Conservation (phyloP, 1,284 basidiomycete species). For the Melanopsichium pennsylvanicum region DNA sequence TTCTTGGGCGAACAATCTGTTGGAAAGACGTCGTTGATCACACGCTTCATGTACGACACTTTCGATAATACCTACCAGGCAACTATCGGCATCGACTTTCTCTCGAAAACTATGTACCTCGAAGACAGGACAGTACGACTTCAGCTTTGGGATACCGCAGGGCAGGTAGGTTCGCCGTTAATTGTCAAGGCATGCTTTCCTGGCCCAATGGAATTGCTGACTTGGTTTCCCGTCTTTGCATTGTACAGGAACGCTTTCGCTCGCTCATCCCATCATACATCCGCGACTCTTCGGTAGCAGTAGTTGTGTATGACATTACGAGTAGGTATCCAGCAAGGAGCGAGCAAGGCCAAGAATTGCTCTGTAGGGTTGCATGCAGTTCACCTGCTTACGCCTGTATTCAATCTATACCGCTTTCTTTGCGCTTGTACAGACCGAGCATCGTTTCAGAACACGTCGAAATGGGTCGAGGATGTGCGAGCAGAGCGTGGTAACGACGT, state of each 20-base stretch:
- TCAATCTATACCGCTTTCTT: not conserved
- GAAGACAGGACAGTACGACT: conserved; percentile 97
- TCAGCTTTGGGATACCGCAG: conserved; percentile 95
- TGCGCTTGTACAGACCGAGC: conserved; percentile 74
- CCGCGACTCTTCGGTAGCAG: conserved; percentile 95
- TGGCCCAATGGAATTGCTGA: not conserved
- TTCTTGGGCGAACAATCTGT: conserved; percentile 63
- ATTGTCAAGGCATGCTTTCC: not conserved
- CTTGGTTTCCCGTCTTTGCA: not conserved
- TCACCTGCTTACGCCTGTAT: not conserved
- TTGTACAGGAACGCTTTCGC: conserved; percentile 86
- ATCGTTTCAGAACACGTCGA: conserved; percentile 94
- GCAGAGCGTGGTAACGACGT: conserved; percentile 98
- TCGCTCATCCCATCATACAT: conserved; percentile 99
- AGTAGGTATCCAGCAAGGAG: conserved; percentile 74
- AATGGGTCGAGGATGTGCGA: conserved; percentile 99
- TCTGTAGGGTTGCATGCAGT: not conserved
- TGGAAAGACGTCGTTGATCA: conserved; percentile 87
- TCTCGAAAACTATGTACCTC: conserved; percentile 99
- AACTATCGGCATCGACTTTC: conserved; percentile 98
- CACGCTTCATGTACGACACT: conserved; percentile 95
- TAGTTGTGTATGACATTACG: conserved; percentile 98
- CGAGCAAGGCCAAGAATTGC: not conserved
- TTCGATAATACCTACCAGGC: conserved; percentile 99
- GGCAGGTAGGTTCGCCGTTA: conserved; percentile 74